Conservation (phyloP, 805 yeast species). For the Nakazawaea peltata region DNA sequence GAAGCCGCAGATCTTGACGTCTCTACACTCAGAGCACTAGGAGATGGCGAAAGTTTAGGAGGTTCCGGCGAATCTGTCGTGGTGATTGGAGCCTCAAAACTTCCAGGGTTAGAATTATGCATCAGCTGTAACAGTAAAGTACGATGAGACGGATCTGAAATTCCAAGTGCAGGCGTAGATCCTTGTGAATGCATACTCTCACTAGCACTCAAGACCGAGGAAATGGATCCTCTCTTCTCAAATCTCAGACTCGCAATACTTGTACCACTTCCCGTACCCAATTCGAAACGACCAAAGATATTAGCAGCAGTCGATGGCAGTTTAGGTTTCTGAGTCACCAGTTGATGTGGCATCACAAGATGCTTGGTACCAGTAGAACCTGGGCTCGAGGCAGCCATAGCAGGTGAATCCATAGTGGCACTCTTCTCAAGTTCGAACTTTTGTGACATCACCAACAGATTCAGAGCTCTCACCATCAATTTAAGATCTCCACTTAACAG, state of each 20-base stretch:
- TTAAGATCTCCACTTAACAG: constrained; percentile 57
- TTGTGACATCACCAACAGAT: constrained; percentile 42
- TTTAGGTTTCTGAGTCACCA: no score
- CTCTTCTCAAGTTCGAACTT: constrained; percentile 24
- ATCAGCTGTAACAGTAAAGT: no score
- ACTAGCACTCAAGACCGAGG: constrained; percentile 3
- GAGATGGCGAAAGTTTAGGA: no score
- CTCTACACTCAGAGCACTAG: no score
- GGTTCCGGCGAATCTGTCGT: no score
- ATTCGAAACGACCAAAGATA: constrained; percentile 7
- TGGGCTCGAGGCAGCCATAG: neutral
- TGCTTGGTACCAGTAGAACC: neutral
- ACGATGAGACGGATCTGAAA: no score
- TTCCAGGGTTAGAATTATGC: no score
- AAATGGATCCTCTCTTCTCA: constrained; percentile 8
- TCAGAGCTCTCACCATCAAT: constrained; percentile 47
- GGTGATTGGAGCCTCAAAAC: no score
- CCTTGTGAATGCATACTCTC: constrained; percentile 6
- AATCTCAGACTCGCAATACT: neutral
- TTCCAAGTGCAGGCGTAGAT: no score
- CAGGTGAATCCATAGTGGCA: constrained; percentile 7
- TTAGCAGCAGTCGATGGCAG: no score
- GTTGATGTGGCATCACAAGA: no score
- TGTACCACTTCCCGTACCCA: neutral
- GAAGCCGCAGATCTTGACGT: no score